Conservation (phyloP, 1,139 yeast genomes). For the Yueomyces sp. region DNA sequence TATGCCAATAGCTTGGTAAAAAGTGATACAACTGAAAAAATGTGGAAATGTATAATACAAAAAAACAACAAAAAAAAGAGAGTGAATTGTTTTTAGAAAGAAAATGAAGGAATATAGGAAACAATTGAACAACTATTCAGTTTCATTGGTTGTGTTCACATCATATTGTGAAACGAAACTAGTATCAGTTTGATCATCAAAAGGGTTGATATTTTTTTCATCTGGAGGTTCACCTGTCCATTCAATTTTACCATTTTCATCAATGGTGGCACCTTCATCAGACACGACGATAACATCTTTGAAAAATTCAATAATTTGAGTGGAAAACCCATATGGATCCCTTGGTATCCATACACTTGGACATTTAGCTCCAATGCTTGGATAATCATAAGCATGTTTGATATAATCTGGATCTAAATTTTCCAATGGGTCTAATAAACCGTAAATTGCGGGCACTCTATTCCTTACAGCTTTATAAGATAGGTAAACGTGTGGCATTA, state of each 20-base stretch:
- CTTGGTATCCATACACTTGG: slow-evolving; percentile 82
- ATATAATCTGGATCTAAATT: slow-evolving; percentile 25
- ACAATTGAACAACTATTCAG: too few relatives aligned
- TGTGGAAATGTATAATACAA: too few relatives aligned
- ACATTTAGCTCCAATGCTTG: slow-evolving; percentile 51
- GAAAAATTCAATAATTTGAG: slow-evolving; percentile 40
- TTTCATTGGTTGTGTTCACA: too few relatives aligned
- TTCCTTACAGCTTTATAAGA: slow-evolving; percentile 43
- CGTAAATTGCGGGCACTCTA: slow-evolving; percentile 42
- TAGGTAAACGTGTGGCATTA: slow-evolving; percentile 54
- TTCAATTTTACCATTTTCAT: slow-evolving; percentile 42
- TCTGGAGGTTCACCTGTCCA: slow-evolving; percentile 56
- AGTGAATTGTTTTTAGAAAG: too few relatives aligned
- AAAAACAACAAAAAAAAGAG: too few relatives aligned
- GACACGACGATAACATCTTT: slow-evolving; percentile 38
- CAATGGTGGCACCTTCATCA: slow-evolving; percentile 56
- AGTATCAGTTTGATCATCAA: too few relatives aligned
- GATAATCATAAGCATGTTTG: slow-evolving; percentile 55
- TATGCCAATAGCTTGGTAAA: too few relatives aligned
- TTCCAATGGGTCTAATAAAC: slow-evolving; percentile 29
- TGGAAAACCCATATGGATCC: slow-evolving; percentile 74
- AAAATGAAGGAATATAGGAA: too few relatives aligned
- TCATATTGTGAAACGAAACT: too few relatives aligned
- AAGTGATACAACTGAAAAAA: too few relatives aligned
- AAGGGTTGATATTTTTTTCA: too few relatives aligned